Base-by-base conservation (phyloP, 2,329 filamentous ascomycete species). In the Byssothecium circinans region DNA sequence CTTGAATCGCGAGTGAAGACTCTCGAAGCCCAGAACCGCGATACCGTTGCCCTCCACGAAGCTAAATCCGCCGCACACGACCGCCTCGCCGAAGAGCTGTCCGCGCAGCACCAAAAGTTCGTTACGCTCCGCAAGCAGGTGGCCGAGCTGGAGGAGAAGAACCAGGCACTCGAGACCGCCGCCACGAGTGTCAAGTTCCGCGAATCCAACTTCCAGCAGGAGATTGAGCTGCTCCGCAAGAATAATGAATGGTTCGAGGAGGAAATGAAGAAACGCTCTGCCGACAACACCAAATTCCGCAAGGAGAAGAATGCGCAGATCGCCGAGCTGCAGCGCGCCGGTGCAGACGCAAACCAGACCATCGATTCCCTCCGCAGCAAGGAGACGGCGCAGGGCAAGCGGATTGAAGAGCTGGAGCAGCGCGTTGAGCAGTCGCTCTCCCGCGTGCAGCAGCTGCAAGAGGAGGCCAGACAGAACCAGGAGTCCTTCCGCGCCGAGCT, bases 301-400 rank as follows among this genome's bases (percentile, higher is more conserved):
- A 97, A 96, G 67, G 94, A 99, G 68, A 97, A 96, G 78, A 89
- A 89, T 53, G 86, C 90, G 1, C 87, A 89, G 32, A 89, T 97
- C 59, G 83, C 91, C 8, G 89, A 95, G 62, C 82, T 99, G 22
- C 89, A 96, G 71, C 88, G 91, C 43, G 83, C 88, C 51, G 88
- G 92, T 58, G 92, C 97, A 58, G 94, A 99, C 57, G 84, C 87
- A 36, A 85, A 81, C 54, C 86, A 88, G 17, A 86, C 82, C 25
- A 81, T 91, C 43, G 90, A 96, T 45, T 81, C 87, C 8, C 75
- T 95, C 18, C 87, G 87, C 64, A 86, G 88, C 32, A 88, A 84
- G 32, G 91, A 96, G 65, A 84, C 88, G 50, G 82, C 88, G 22
- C 81, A 96, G 27, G 87, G 91, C 58, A 84, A 86, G 55, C 86